Base-by-base conservation (phyloP, 1,284 basidiomycete species). In the Bjerkandera adusta region DNA sequence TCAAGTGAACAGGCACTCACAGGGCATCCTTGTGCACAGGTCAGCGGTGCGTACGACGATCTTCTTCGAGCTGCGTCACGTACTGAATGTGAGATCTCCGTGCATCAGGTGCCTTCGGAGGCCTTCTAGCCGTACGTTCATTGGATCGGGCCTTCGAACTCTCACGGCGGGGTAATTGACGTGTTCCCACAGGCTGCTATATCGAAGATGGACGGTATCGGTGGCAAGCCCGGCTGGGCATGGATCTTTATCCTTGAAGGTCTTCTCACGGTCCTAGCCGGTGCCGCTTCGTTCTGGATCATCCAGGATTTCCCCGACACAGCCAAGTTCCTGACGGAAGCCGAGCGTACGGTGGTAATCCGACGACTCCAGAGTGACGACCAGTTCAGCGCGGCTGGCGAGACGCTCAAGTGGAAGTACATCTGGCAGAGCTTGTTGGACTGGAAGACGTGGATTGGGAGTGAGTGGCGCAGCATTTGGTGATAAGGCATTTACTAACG, bases 241-340 rank as follows among this genome's bases (percentile, higher is more conserved):
- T 88, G 85, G 85, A 86, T 89, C 59, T 88, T 89, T 66, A 82
- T 83, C 55, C 54, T 84, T 16, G 79, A 83, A 52, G 82, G 80
- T 22, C 69, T 89, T 25, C 69, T 69, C 18, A 91, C 88, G 2
- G 75, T 89, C 24, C 6, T 88, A 18, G 80, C 81, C 2, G 85
- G 84, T 2, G 57, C 65, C n/a, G 56, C 70, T 3, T 86, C 85
- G 4, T 90, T 82, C 70, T 90, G 77, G 75, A 78, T 89, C 54
- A 79, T 89, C 51, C 80, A 85, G 58, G 89, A 91, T 64, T 91
- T 91, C 68, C 88, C 87, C 4, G 85, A 89, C 57, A 85, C 79
- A 0, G 88, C 88, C 35, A 86, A 76, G 55, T 89, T 89, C 69
- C 72, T 92, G 15, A 76, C 72, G 21, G 82, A 85, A 53, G 70